Base-by-base conservation (phyloP, 495 filamentous ascomycete genomes). In the Xylaria cubensis region DNA sequence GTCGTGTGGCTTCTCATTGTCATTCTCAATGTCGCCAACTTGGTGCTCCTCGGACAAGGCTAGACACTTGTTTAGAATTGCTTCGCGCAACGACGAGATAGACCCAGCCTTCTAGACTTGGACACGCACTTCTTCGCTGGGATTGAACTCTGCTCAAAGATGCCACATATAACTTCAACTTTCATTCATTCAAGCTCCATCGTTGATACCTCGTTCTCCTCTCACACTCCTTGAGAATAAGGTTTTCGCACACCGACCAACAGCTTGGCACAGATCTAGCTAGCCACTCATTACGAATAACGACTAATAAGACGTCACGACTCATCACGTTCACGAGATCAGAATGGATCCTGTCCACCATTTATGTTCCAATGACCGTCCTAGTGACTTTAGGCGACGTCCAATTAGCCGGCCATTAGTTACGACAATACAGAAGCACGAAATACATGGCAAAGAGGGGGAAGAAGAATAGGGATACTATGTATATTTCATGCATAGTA, bases 11-110 rank as follows among this genome's bases (percentile, higher is more conserved):
- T 91, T 12, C 75, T 93, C 51, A 92, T 94, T 72, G 86, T 85
- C 1, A 78, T 90, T 21, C 92, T 94, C 90, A 93, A 94, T 77
- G 83, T 93, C 36, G 90, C 91, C 9, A 87, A 92, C 74, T 77
- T 93, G 77, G 92, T 92, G 5, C 74, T 94, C 50, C 77, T 92
- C n/a, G 91, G 89, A 8, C 68, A 89, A 70, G 90, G 89, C 3
- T 71, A 72, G 63, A 50, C 46, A 50, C 3, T 50, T 50, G 17
- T 21, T 50, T 19, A 46, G 46, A 21, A 50, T 10, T 10, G 4
- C 24, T 32, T 15, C 10, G 12, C 24, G 51, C 3, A 26, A 55
- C 51, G 21, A 56, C 53, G 26, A 32, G 8, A 55, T 12, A 24
- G 15, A 10, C 51, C 1, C 51, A 4, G 51, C 24, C 26, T 24